Evolutionary conservation across 2,329 filamentous ascomycete genomes (phyloP), one percentile per base, ranked within the genome.

Genomic region (Fusarium continuum): DNA sequence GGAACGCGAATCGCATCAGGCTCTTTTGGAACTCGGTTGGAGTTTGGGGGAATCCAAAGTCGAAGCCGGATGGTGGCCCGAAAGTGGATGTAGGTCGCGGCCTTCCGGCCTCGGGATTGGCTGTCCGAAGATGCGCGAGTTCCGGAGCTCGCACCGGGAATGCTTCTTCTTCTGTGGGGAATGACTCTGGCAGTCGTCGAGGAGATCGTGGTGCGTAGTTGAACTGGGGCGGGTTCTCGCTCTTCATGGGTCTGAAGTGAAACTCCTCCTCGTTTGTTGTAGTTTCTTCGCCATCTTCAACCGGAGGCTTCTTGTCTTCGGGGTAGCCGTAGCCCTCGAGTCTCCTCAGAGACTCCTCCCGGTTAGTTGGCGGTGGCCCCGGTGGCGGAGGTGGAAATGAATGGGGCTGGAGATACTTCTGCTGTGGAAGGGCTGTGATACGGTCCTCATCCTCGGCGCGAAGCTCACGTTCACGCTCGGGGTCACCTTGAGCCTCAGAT

Each of bases 21-120:
- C 87, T 92, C 82, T 93, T 94, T 73, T 96, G 92, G 76, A 96
- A 92, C 69, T 93, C 89, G 1, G 91, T 93, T 8, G 93, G 92
- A 22, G 92, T 93, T 58, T 87, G 86, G 1, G 91, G 90, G 76
- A 96, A 96, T 16, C 92, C 92, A 72, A 91, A 91, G 69, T 91
- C 88, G 70, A 91, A 91, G n/a, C 84, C 85, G 0, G 83, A 83
- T 1, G 85, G 84, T 13, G 85, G 84, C 10, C 84, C 85, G 57
- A 86, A 85, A 3, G 83, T 85, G 40, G 83, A 85, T 1, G 81
- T 85, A 1, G 84, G 83, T 13, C 84, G 77, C 11, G 76, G 70
- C 36, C 71, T 66, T 38, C 68, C 61, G 31, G 66, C 55, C 10
- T 69, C 64, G 17, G 75, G 71, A 3, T 82, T 73, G 16, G 74